Conservation (phyloP, 1,284 basidiomycete species). For the Puccinia sorghi region DNA sequence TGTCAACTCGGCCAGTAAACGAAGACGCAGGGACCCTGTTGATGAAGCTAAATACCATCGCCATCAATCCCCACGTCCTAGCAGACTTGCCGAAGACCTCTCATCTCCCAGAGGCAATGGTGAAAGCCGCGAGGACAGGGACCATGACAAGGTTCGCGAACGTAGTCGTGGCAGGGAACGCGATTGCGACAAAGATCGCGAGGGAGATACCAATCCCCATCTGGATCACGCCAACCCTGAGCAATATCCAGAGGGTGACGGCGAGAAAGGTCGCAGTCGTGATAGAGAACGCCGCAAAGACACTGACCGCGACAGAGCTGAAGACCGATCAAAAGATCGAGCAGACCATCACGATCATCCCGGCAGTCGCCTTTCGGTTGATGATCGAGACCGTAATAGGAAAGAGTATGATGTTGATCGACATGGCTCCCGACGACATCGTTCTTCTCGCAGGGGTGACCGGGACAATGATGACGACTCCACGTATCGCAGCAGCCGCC, state of each 20-base stretch:
- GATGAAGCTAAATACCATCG: conserved; percentile 49
- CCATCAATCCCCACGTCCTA: conserved; percentile 29
- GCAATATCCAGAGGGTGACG: conserved; percentile 63
- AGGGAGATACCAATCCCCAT: conserved; percentile 59
- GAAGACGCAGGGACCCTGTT: conserved; percentile 45
- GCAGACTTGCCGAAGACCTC: conserved; percentile 12
- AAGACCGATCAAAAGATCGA: conserved; percentile 50
- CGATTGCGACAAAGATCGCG: conserved; percentile 67
- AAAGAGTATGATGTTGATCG: conserved; percentile 44
- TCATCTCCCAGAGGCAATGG: conserved; percentile 32
- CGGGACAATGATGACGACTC: conserved; percentile 51
- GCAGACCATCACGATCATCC: conserved; percentile 32
- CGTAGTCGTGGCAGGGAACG: conserved; percentile 6
- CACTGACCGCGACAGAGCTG: conserved; percentile 48
- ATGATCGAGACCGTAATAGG: conserved; percentile 45
- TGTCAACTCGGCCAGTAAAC: conserved; percentile 38
- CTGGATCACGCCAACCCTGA: background rate
- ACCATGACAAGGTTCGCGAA: conserved; percentile 31
- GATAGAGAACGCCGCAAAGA: conserved; percentile 56
- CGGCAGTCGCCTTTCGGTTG: conserved; percentile 15
- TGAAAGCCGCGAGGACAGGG: conserved; percentile 31
- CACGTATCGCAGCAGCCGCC: conserved; percentile 48
- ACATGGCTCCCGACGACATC: conserved; percentile 43
- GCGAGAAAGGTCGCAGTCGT: conserved; percentile 71
- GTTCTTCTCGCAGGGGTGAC: conserved; percentile 46